A percentile compares a stretch with the other conserved stretches of the same genome.
These are phyloP conservation scores for Colletotrichum sp. DNA, from an alignment of 2,329 filamentous ascomycete genomes.

Conservation along the genomic window DNA sequence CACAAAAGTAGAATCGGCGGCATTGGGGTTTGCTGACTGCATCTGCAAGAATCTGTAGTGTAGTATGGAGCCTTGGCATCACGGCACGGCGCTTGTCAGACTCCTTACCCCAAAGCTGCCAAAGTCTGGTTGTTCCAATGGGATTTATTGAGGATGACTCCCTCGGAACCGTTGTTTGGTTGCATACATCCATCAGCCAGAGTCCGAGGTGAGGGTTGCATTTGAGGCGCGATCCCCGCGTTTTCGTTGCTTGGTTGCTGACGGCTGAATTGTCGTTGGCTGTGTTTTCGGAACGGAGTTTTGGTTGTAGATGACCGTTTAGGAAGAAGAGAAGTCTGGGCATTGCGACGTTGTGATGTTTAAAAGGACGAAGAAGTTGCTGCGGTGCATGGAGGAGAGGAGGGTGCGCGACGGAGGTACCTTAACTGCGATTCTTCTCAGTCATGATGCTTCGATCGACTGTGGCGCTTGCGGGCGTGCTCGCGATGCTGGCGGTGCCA, in stretches of 20 bases:
- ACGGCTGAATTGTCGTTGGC: background rate
- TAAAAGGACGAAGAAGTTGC: background rate
- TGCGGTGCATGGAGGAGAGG: accelerated
- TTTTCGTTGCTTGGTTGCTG: background rate
- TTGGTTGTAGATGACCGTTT: background rate
- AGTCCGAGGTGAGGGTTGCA: background rate
- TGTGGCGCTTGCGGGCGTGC: background rate
- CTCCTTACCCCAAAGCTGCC: background rate
- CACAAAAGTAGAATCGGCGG: background rate
- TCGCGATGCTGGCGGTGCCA: background rate
- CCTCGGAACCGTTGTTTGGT: background rate
- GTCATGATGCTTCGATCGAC: background rate
- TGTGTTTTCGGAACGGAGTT: background rate
- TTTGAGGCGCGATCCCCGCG: background rate
- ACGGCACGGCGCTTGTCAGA: background rate
- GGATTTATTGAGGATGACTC: background rate
- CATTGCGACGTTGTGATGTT: background rate
- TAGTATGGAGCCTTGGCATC: too few species aligned
- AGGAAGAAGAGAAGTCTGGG: background rate
- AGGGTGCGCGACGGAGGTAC: accelerated
- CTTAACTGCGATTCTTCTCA: accelerated
- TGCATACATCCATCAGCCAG: background rate
- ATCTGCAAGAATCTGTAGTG: background rate
- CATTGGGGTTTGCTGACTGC: background rate
- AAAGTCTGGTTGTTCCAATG: background rate